phyloP scores from a whole-genome alignment of 805 yeast genomes.

The Ogataea philodendri region DNA sequence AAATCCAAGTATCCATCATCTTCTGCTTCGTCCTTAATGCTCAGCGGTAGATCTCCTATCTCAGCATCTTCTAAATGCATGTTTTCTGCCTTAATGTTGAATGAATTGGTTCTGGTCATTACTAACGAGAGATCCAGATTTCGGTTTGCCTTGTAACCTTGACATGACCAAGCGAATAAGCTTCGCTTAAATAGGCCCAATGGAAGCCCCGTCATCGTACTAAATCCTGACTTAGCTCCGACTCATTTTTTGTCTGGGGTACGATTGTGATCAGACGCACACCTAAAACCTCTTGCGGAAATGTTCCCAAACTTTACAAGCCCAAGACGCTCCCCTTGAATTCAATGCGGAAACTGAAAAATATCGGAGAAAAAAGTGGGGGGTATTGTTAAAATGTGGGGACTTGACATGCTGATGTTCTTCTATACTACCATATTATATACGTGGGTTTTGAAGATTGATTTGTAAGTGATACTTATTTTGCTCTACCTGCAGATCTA shows the following conservation, averaged over 20 bases:
- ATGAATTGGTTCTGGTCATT: background rate
- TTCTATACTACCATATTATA: too few relatives aligned
- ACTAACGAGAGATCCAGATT: too few relatives aligned
- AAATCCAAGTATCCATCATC: conserved; percentile 13
- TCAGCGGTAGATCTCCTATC: conserved; percentile 6
- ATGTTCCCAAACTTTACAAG: conserved; percentile 4
- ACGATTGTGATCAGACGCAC: conserved; percentile 1
- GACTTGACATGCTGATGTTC: too few relatives aligned
- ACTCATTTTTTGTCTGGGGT: conserved; percentile 2
- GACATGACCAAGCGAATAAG: background rate
- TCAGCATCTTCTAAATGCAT: conserved; percentile 8
- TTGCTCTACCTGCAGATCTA: conserved; percentile 31
- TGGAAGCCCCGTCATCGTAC: background rate
- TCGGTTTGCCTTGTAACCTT: too few relatives aligned
- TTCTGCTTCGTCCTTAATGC: conserved; percentile 5
- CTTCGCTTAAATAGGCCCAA: background rate
- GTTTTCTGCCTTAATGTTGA: conserved; percentile 5
- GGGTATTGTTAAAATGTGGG: too few relatives aligned
- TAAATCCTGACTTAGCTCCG: background rate
- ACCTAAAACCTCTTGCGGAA: conserved; percentile 3
- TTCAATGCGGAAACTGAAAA: too few relatives aligned
- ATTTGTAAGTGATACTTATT: background rate
- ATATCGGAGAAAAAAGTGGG: too few relatives aligned
- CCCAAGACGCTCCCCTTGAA: too few relatives aligned
- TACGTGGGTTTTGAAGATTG: too few relatives aligned